These are phyloP conservation scores for Diaporthe sp. DNA, from an alignment of 2,329 filamentous ascomycete genomes.

Conservation along the genomic window DNA sequence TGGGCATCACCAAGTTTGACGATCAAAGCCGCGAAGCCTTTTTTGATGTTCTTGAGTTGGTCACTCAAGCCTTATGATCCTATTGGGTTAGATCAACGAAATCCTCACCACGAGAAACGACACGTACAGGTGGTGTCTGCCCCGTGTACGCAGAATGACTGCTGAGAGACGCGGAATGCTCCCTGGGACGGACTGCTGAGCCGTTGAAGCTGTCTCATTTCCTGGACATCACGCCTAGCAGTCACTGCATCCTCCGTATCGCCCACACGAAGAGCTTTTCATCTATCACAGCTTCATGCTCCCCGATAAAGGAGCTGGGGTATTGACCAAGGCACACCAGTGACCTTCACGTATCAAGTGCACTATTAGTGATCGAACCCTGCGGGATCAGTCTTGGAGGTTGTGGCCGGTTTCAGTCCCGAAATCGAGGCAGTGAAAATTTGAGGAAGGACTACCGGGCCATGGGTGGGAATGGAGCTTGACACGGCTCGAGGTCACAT, in stretches of 20 bases:
- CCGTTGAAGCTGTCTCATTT: neutral
- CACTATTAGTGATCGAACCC: neutral
- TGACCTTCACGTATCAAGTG: too few relatives aligned
- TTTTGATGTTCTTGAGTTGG: constrained; percentile 75
- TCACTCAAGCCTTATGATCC: constrained; percentile 67
- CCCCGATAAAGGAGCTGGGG: neutral
- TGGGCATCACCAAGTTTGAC: constrained; percentile 68
- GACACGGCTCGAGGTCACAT: neutral
- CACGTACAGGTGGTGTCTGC: neutral
- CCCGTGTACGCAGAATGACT: neutral
- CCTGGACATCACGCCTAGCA: neutral
- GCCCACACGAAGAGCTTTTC: neutral
- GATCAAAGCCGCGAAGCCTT: constrained; percentile 67
- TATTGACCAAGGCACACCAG: neutral
- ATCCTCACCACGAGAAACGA: neutral
- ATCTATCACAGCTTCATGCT: neutral
- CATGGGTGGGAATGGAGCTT: too few relatives aligned
- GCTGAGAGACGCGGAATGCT: neutral
- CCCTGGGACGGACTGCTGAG: neutral
- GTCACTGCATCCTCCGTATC: neutral
- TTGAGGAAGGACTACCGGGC: neutral
- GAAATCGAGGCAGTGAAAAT: neutral
- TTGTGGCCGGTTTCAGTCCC: neutral
- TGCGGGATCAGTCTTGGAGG: neutral
- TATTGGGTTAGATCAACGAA: too few relatives aligned